Percentiles rank a stretch among this genome's conserved stretches.
phyloP scores from a whole-genome alignment of 768 basidiomycete species.

The Dendrothele bispora region DNA sequence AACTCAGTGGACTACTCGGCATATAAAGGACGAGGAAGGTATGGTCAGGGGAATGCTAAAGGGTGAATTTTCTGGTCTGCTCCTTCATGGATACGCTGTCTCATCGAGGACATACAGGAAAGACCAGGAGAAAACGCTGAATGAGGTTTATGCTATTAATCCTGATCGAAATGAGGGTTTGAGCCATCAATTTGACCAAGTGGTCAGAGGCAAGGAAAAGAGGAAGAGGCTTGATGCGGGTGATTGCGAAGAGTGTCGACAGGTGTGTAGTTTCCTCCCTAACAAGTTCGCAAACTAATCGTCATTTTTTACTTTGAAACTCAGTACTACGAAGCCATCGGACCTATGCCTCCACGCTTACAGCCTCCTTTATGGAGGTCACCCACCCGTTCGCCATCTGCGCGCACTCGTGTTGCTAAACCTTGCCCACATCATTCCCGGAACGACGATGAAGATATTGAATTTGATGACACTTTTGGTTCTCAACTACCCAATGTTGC shows the following conservation, averaged over 20 bases:
- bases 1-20: slow-evolving; percentile 38
- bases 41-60: slow-evolving; percentile 33
- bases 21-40: slow-evolving; percentile 62
- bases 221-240: slow-evolving; percentile 68
- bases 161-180: slow-evolving; percentile 64
- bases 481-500: too few relatives aligned
- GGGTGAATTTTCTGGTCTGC: background rate
- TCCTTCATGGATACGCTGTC: background rate
- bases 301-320: background rate
- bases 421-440: too few relatives aligned
- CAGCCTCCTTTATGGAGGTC: slow-evolving; percentile 77
- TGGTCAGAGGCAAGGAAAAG: slow-evolving; percentile 65
- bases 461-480: too few relatives aligned
- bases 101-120: too few relatives aligned
- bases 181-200: slow-evolving; percentile 71
- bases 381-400: slow-evolving; percentile 34
- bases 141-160: slow-evolving; percentile 66
- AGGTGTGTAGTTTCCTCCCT: slow-evolving; percentile 43
- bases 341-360: slow-evolving; percentile 64
- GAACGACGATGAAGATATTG: too few relatives aligned
- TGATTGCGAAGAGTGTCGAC: slow-evolving; percentile 82
- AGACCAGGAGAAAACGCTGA: slow-evolving; percentile 47
- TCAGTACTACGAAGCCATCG: slow-evolving; percentile 81
- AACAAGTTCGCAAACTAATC: background rate
- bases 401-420: slow-evolving; percentile 1